A percentile compares a stretch with the other conserved stretches of the same genome.
Evolutionary conservation across 208 protist species (phyloP).

Genomic region (Leishmania gerbilli): DNA sequence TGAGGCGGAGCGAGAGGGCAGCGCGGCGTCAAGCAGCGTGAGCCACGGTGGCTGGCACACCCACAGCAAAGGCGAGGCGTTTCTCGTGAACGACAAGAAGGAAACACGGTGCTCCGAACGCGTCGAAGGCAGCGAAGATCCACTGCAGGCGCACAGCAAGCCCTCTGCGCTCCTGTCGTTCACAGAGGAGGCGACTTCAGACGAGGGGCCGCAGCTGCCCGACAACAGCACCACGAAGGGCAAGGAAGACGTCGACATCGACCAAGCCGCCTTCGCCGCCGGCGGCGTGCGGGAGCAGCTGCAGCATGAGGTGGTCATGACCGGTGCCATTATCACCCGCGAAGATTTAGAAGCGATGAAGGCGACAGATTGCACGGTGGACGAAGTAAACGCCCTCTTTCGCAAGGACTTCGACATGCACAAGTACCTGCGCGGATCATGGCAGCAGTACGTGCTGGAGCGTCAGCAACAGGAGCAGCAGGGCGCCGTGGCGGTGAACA

Average conservation of each 20-base stretch:
- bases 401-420: slow-evolving; percentile 67
- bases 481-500: not conserved
- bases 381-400: slow-evolving; percentile 86
- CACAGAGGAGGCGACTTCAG: not conserved
- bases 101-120: not conserved
- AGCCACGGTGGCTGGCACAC: not conserved
- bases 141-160: not conserved
- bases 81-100: slow-evolving; percentile 7
- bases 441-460: slow-evolving; percentile 25
- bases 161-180: not conserved
- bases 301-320: not conserved
- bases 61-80: slow-evolving; percentile 24
- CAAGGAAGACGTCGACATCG: not conserved
- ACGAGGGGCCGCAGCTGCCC: not conserved
- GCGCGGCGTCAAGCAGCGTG: not conserved
- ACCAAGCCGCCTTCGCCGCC: not conserved
- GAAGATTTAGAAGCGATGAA: slow-evolving; percentile 65
- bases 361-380: slow-evolving; percentile 68
- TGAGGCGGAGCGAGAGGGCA: not conserved
- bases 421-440: slow-evolving; percentile 59
- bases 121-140: not conserved
- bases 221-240: not conserved
- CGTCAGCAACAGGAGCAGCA: slow-evolving; percentile 11
- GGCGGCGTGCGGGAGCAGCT: not conserved
- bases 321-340: slow-evolving; percentile 39